Base-by-base conservation (phyloP, 768 basidiomycete genomes). In the Mycena epipterygia region DNA sequence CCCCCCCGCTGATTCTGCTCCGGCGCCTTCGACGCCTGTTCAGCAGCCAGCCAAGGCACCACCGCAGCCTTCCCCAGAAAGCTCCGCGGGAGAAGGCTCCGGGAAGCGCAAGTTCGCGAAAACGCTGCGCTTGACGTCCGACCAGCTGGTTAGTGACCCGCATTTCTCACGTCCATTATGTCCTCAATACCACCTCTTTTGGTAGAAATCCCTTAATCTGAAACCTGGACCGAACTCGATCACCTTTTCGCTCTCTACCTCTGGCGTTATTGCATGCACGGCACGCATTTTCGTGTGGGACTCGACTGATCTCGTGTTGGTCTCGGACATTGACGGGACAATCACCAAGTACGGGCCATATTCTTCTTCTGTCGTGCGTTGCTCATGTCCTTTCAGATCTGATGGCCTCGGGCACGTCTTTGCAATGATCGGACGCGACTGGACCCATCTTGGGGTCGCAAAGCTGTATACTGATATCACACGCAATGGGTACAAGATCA, bases 301-400 rank as follows among this genome's bases (percentile, higher is more conserved):
- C 66, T 89, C 91, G n/a, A 91, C 91, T 3, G 96, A 98, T 76
- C 87, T 88, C 3, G 89, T 99, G 25, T 94, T 99, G 29, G 90
- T 99, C 44, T 98, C 96, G 46, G 98, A 99, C 77, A 99, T 99
- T 70, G 98, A 99, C 77, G 98, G 98, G 8, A 99, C 97, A 1
- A 99, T 99, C 77, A 99, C 98, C 12, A 99, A 98, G 96, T 97
- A 73, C 27, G 89, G 76, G 3, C 46, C 23, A 33, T 69, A 33
- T n/a, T 35, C 33, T 30, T 13, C 63, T 37, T 19, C 41, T 19
- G 16, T 39, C 29, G 44, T 57, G 14, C 13, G 41, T 25, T 27
- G 32, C 42, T 64, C 41, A 30, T 35, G 33, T 53, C 19, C 19
- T 42, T 4, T 21, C 74, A 97, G 96, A 79, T 98, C 97, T 2